phyloP scores from a whole-genome alignment of 169 alveolate species.

The Eimeria zaria region DNA sequence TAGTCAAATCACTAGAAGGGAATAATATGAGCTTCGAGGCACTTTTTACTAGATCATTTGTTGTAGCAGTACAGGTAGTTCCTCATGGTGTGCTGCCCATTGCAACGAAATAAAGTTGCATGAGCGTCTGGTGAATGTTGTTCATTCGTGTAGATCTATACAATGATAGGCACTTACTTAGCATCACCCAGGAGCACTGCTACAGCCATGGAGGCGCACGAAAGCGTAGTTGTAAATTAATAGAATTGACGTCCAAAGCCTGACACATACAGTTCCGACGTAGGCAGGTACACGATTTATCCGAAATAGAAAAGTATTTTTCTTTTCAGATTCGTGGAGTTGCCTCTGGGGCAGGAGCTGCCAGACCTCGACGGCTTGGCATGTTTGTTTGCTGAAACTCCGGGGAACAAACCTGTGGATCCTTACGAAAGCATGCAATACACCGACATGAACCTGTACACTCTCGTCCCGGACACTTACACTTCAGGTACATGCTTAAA shows the following conservation, averaged over 20 bases:
- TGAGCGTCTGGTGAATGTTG: not conserved
- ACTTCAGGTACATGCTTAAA: slow-evolving; percentile 39
- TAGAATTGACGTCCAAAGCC: not conserved
- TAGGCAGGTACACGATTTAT: not conserved
- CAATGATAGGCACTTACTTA: not conserved
- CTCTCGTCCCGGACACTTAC: slow-evolving; percentile 73
- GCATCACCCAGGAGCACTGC: not conserved
- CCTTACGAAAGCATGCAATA: slow-evolving; percentile 50
- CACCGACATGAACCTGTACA: slow-evolving; percentile 77
- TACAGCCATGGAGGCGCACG: not conserved
- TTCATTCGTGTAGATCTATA: not conserved
- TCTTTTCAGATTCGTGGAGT: slow-evolving; percentile 52
- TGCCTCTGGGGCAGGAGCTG: slow-evolving; percentile 80
- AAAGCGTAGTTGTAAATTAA: not conserved
- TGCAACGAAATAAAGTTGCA: not conserved
- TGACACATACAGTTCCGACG: too few species aligned
- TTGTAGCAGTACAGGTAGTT: not conserved
- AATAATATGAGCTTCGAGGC: not conserved
- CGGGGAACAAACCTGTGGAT: slow-evolving; percentile 52
- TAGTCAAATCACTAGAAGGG: not conserved
- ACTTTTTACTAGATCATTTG: not conserved
- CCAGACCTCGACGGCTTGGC: slow-evolving; percentile 77
- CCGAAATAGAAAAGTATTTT: not conserved
- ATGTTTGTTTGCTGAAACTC: slow-evolving; percentile 46
- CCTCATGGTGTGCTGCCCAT: not conserved